Evolutionary conservation across 441 rosid species (phyloP).

Genomic region (Brassica hybrid): DNA sequence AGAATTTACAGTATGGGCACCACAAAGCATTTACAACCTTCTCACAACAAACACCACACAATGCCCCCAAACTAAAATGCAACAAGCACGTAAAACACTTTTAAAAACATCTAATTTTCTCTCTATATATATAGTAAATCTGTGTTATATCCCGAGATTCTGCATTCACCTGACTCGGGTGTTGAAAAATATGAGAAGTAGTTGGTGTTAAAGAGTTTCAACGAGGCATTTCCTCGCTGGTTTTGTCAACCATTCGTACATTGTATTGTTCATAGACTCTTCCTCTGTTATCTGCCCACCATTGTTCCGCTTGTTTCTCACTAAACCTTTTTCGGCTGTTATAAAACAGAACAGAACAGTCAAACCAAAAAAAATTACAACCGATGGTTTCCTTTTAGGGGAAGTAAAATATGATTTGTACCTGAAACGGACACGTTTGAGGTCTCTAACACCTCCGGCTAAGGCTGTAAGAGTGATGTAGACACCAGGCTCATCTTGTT

Average conservation of each 20-base stretch:
- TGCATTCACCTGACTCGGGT: slow-evolving; percentile 35
- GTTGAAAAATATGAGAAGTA: slow-evolving; percentile 27
- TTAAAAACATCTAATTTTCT: background rate
- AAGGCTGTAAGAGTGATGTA: slow-evolving; percentile 85
- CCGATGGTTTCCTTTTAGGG: background rate
- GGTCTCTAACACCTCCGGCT: slow-evolving; percentile 88
- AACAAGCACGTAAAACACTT: background rate
- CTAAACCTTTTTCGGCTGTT: slow-evolving; percentile 87
- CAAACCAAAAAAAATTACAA: background rate
- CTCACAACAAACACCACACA: background rate
- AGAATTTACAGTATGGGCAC: background rate
- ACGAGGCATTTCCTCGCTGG: slow-evolving; percentile 71
- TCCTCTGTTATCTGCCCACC: slow-evolving; percentile 98
- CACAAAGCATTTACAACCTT: background rate
- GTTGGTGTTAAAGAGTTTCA: slow-evolving; percentile 45
- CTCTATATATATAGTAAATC: background rate
- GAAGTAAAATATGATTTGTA: slow-evolving; percentile 32
- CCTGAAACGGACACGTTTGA: slow-evolving; percentile 97
- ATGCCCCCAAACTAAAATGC: background rate
- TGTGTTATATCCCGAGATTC: slow-evolving; percentile 38
- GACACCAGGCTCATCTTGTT: slow-evolving; percentile 96
- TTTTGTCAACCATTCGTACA: slow-evolving; percentile 74
- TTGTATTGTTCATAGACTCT: slow-evolving; percentile 90
- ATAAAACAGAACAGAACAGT: background rate
- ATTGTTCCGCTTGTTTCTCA: slow-evolving; percentile 93